Evolutionary conservation across 495 filamentous ascomycete species (phyloP).

Genomic region (Penicillium samsonianum): DNA sequence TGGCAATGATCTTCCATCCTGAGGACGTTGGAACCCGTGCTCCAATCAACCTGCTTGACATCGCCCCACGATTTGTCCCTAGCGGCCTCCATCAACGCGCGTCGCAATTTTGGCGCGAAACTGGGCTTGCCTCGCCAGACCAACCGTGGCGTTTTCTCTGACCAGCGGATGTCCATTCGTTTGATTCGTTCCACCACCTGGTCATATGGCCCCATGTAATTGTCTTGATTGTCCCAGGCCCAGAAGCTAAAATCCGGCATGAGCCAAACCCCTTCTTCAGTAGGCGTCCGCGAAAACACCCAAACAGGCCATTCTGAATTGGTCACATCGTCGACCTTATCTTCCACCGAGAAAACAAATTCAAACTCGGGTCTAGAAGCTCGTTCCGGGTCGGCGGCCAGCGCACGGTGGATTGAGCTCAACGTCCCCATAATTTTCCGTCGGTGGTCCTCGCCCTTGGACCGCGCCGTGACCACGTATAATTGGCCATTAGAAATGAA

Average conservation of each 20-base stretch:
- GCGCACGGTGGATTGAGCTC: conserved; percentile 49
- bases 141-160: conserved; percentile 55
- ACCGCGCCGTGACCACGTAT: conserved; percentile 39
- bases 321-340: conserved; percentile 48
- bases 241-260: conserved; percentile 82
- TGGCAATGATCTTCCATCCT: conserved; percentile 57
- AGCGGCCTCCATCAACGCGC: conserved; percentile 50
- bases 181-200: conserved; percentile 55
- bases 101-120: conserved; percentile 47
- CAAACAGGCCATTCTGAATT: conserved; percentile 52
- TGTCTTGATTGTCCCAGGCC: conserved; percentile 64
- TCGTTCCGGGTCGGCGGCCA: conserved; percentile 43
- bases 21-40: conserved; percentile 40
- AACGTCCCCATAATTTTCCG: conserved; percentile 47
- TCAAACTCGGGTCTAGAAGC: conserved; percentile 60
- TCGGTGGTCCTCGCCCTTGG: conserved; percentile 43
- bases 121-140: conserved; percentile 67
- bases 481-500: conserved; percentile 39
- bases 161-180: conserved; percentile 41
- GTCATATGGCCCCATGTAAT: conserved; percentile 58
- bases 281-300: conserved; percentile 47
- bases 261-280: conserved; percentile 57
- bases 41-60: conserved; percentile 54
- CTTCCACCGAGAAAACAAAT: conserved; percentile 58
- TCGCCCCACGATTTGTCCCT: conserved; percentile 56